Evolutionary conservation across 768 basidiomycete genomes (phyloP).

Genomic region (Hortiboletus campestris): DNA sequence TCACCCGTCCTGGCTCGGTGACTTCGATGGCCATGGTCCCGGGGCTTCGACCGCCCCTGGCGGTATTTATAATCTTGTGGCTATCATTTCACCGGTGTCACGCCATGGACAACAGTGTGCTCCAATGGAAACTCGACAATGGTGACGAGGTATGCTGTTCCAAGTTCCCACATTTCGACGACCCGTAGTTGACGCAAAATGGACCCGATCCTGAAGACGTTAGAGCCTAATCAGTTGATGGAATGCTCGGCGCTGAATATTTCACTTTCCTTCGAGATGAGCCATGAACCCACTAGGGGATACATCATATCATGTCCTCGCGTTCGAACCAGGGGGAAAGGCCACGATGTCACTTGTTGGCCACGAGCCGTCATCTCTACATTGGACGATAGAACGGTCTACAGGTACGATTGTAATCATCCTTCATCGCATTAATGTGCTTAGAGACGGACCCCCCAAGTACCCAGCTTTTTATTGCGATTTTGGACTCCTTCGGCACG

Average conservation of each 20-base stretch:
- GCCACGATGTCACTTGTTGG: slow-evolving; percentile 38
- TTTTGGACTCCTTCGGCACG: slow-evolving; percentile 44
- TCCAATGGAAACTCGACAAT: slow-evolving; percentile 3
- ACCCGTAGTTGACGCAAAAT: not conserved
- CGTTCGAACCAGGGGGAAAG: slow-evolving; percentile 37
- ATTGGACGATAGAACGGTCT: slow-evolving; percentile 40
- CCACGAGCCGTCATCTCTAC: slow-evolving; percentile 28
- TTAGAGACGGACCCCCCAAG: slow-evolving; percentile 29
- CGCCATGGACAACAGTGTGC: not conserved
- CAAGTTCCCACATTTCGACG: not conserved
- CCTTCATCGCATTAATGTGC: not conserved
- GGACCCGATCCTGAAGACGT: not conserved
- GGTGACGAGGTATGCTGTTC: slow-evolving; percentile 4
- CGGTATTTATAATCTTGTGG: not conserved
- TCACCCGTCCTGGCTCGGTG: not conserved
- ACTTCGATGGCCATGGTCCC: slow-evolving; percentile 12
- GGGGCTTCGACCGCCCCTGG: slow-evolving; percentile 3
- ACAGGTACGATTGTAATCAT: slow-evolving; percentile 33
- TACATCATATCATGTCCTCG: slow-evolving; percentile 41
- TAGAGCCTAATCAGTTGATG: not conserved
- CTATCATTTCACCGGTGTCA: not conserved
- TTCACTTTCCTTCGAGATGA: not conserved
- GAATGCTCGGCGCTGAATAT: slow-evolving; percentile 19
- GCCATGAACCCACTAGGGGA: slow-evolving; percentile 7
- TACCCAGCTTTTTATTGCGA: slow-evolving; percentile 40